phyloP scores from a whole-genome alignment of 2,329 filamentous ascomycete species.

The Talaromyces atroroseus region DNA sequence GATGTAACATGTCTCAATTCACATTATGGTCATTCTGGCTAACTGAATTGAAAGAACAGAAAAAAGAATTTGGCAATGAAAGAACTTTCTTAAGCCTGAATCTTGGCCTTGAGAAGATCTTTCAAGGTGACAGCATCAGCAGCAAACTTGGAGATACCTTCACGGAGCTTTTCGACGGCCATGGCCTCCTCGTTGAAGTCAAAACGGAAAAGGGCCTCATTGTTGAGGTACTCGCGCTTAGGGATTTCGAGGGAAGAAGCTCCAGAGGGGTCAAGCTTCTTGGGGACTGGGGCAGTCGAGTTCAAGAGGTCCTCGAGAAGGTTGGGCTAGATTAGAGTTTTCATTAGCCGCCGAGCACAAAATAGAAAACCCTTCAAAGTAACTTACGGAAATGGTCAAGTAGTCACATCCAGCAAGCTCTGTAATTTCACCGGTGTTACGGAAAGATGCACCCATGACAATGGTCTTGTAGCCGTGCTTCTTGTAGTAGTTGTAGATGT shows the following conservation, averaged over 20 bases:
- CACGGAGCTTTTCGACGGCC: slow-evolving; percentile 97
- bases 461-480: slow-evolving; percentile 99
- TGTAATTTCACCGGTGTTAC: slow-evolving; percentile 92
- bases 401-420: slow-evolving; percentile 98
- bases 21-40: slow-evolving; percentile 1
- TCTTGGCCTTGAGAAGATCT: slow-evolving; percentile 83
- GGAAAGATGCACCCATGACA: slow-evolving; percentile 99
- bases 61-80: not conserved
- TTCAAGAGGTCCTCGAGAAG: slow-evolving; percentile 92
- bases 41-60: not conserved
- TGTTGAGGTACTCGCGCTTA: slow-evolving; percentile 85
- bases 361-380: not conserved
- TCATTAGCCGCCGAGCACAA: slow-evolving; percentile 16
- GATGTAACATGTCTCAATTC: not conserved
- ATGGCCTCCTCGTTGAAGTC: slow-evolving; percentile 99
- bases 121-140: slow-evolving; percentile 93
- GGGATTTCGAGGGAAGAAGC: slow-evolving; percentile 67
- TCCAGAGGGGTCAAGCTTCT: slow-evolving; percentile 76
- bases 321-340: slow-evolving; percentile 60
- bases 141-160: slow-evolving; percentile 99
- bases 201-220: slow-evolving; percentile 92
- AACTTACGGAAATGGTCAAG: slow-evolving; percentile 86
- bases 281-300: slow-evolving; percentile 71
- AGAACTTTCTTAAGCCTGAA: slow-evolving; percentile 43
- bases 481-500: slow-evolving; percentile 99